These are phyloP conservation scores for Calonectria honghensis DNA, from an alignment of 2,329 filamentous ascomycete genomes.

Conservation along the genomic window DNA sequence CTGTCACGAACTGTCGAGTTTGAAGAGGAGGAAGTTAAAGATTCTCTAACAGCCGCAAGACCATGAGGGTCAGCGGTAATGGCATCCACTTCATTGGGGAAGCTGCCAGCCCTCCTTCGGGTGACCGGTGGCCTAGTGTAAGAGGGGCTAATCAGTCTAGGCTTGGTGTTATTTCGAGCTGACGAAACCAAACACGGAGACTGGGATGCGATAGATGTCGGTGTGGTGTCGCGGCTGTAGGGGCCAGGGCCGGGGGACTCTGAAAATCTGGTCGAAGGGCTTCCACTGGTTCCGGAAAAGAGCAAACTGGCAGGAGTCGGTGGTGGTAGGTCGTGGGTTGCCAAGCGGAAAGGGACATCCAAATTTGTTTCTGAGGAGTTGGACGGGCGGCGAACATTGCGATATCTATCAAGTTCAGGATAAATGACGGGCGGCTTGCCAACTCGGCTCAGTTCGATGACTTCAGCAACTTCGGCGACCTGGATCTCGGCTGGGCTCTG, in stretches of 20 bases:
- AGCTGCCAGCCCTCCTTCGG: conserved; percentile 74
- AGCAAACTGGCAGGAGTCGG: conserved; percentile 74
- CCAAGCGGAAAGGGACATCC: conserved; percentile 73
- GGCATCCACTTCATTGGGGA: conserved; percentile 69
- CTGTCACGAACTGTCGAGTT: conserved; percentile 79
- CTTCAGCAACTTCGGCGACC: conserved; percentile 64
- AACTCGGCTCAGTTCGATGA: conserved; percentile 62
- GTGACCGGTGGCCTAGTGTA: conserved; percentile 77
- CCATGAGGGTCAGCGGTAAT: conserved; percentile 71
- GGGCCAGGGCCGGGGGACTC: conserved; percentile 81
- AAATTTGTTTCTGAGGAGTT: conserved; percentile 59
- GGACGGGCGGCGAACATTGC: conserved; percentile 65
- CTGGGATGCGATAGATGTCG: conserved; percentile 85
- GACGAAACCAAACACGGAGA: conserved; percentile 78
- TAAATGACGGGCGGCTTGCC: conserved; percentile 69
- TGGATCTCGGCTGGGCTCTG: conserved; percentile 67
- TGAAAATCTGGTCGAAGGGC: conserved; percentile 84
- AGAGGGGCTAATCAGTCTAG: conserved; percentile 73
- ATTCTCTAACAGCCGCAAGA: conserved; percentile 80
- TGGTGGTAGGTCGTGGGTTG: conserved; percentile 80
- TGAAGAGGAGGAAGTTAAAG: conserved; percentile 82
- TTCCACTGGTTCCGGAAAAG: conserved; percentile 79
- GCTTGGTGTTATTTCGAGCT: conserved; percentile 67
- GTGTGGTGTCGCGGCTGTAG: conserved; percentile 86
- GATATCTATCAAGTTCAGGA: conserved; percentile 78